Percentiles rank a stretch among this genome's conserved stretches.
These are phyloP conservation scores for Pythium scleroteichum DNA, from an alignment of 352 stramenopile genomes.

Conservation along the genomic window DNA sequence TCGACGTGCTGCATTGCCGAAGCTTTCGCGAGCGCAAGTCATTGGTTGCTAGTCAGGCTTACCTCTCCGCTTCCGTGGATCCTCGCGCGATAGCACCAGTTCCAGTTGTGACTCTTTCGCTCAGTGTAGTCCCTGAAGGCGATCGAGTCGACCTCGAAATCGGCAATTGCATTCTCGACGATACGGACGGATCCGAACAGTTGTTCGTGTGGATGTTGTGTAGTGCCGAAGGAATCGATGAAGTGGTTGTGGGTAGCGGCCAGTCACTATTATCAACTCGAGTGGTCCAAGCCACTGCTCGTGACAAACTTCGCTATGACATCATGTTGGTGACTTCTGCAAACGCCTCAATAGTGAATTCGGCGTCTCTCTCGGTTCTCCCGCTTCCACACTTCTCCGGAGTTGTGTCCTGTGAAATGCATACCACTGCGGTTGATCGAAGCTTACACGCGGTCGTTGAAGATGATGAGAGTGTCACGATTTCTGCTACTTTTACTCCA, in stretches of 20 bases:
- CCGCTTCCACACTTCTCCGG: slow-evolving; percentile 4
- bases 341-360: not conserved
- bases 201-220: slow-evolving; percentile 12
- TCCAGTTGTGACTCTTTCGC: not conserved
- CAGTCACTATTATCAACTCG: not conserved
- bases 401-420: slow-evolving; percentile 3
- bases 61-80: slow-evolving; percentile 3
- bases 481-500: slow-evolving; percentile 25
- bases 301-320: slow-evolving; percentile 6
- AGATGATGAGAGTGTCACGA: slow-evolving; percentile 3
- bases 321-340: not conserved
- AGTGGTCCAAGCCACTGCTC: not conserved
- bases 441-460: not conserved
- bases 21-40: slow-evolving; percentile 30
- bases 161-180: slow-evolving; percentile 2
- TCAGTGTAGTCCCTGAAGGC: slow-evolving; percentile 6
- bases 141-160: slow-evolving; percentile 1
- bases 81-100: slow-evolving; percentile 10
- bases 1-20: slow-evolving; percentile 12
- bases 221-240: not conserved
- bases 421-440: slow-evolving; percentile 7
- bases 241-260: not conserved
- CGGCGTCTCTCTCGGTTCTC: not conserved
- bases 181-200: slow-evolving; percentile 23
- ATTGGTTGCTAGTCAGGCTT: not conserved